A percentile compares a stretch with the other conserved stretches of the same genome.
Conservation (phyloP, 257 asterid genomes). For the Solanum appendiculatum region DNA sequence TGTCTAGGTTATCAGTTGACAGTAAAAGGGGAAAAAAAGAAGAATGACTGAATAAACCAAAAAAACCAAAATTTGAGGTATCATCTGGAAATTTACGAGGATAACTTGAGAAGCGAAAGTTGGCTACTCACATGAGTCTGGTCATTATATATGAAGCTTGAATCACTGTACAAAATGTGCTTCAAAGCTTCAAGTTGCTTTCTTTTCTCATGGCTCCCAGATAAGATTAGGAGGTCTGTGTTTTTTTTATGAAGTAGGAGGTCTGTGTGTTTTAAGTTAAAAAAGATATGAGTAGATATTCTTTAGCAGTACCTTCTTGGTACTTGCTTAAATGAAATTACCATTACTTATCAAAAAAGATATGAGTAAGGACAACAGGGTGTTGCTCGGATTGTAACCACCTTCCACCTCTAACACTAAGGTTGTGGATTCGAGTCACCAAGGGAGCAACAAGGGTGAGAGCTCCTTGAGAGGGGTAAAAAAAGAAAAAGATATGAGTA, state of each 20-base stretch:
- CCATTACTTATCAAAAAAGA: background rate
- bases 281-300: background rate
- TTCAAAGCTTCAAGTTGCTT: background rate
- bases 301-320: background rate
- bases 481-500: background rate
- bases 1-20: background rate
- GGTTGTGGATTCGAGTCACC: background rate
- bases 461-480: background rate
- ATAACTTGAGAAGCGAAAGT: background rate
- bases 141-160: background rate
- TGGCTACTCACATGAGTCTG: background rate
- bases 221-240: background rate
- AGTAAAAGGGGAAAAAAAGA: background rate
- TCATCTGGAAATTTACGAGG: background rate
- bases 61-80: background rate
- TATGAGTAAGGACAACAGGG: background rate
- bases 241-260: background rate
- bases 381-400: background rate
- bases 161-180: background rate
- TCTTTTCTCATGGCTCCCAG: background rate
- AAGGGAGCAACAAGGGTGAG: background rate
- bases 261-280: background rate
- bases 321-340: background rate
- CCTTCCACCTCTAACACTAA: background rate
- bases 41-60: background rate